Evolutionary conservation across 192 early-diverging fungal genomes (phyloP).

Genomic region (Gamsiella multidivaricata): DNA sequence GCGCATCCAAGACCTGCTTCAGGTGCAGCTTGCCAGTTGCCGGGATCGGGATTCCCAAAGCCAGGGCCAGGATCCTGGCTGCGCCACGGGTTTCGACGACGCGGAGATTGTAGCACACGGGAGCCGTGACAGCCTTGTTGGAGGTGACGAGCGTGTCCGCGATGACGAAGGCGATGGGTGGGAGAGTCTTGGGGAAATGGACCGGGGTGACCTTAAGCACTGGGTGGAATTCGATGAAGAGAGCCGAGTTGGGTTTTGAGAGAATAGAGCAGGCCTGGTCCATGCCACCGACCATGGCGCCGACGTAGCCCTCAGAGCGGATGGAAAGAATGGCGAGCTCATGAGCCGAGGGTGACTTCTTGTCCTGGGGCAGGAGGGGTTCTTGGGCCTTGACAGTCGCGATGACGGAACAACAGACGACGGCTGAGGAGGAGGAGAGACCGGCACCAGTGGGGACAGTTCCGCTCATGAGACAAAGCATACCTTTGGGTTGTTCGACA

Average conservation of each 20-base stretch:
- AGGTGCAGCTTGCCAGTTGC: slow-evolving; percentile 48
- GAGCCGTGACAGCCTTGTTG: slow-evolving; percentile 89
- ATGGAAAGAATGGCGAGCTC: slow-evolving; percentile 82
- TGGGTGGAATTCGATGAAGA: slow-evolving; percentile 89
- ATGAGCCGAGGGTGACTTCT: slow-evolving; percentile 46
- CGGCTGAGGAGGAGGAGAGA: slow-evolving; percentile 87
- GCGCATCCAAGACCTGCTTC: slow-evolving; percentile 59
- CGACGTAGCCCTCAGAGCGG: slow-evolving; percentile 81
- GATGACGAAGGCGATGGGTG: slow-evolving; percentile 82
- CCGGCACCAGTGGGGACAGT: slow-evolving; percentile 86
- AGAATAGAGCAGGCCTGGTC: slow-evolving; percentile 93
- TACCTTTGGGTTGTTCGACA: slow-evolving; percentile 62
- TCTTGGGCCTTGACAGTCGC: slow-evolving; percentile 71
- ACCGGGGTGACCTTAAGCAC: slow-evolving; percentile 69
- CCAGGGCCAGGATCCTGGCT: slow-evolving; percentile 69
- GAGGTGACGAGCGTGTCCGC: slow-evolving; percentile 88
- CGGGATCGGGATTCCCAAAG: slow-evolving; percentile 55
- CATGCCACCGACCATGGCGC: slow-evolving; percentile 85
- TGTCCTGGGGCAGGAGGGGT: slow-evolving; percentile 16
- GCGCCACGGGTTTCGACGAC: slow-evolving; percentile 92
- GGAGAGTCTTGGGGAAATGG: slow-evolving; percentile 66
- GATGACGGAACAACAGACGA: slow-evolving; percentile 82
- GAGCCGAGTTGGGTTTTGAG: slow-evolving; percentile 71
- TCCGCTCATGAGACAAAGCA: slow-evolving; percentile 81
- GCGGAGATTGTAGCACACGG: slow-evolving; percentile 91